phyloP scores from a whole-genome alignment of 2,329 filamentous ascomycete genomes.

The Colletotrichum scovillei region DNA sequence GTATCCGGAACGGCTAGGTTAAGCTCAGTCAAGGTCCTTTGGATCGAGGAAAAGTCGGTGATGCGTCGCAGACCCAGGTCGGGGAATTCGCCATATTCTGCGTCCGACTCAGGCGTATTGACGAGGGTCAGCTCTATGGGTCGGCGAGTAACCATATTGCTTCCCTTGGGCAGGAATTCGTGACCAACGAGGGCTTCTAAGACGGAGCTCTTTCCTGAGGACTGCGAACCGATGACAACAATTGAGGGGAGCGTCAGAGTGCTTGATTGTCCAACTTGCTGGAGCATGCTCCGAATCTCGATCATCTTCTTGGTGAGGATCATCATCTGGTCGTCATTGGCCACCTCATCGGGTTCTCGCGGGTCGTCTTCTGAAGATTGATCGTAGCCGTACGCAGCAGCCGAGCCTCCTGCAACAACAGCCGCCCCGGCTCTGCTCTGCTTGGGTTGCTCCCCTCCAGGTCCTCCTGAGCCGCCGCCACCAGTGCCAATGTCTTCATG shows the following conservation, averaged over 20 bases:
- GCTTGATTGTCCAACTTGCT: constrained; percentile 91
- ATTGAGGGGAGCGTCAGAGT: constrained; percentile 92
- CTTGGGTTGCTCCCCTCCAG: constrained; percentile 66
- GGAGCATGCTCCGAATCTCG: constrained; percentile 92
- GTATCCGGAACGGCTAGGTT: constrained; percentile 91
- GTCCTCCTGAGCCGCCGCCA: constrained; percentile 57
- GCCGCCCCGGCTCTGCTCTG: constrained; percentile 70
- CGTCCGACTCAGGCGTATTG: constrained; percentile 87
- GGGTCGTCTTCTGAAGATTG: constrained; percentile 73
- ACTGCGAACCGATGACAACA: constrained; percentile 99
- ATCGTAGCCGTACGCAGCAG: constrained; percentile 83
- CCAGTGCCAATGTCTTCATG: constrained; percentile 70
- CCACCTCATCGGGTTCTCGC: constrained; percentile 71
- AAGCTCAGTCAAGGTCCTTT: constrained; percentile 92
- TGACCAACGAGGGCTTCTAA: constrained; percentile 97
- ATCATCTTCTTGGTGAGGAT: constrained; percentile 99
- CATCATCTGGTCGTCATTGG: constrained; percentile 99
- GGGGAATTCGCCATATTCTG: constrained; percentile 96
- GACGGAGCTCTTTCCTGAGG: constrained; percentile 97
- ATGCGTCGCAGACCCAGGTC: constrained; percentile 90
- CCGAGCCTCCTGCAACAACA: constrained; percentile 77
- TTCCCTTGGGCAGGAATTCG: constrained; percentile 97
- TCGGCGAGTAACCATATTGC: constrained; percentile 96
- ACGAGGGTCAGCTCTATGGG: constrained; percentile 97
- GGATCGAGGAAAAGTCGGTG: constrained; percentile 91